phyloP scores from a whole-genome alignment of 495 filamentous ascomycete genomes.

The Thermothielavioides terrestris region DNA sequence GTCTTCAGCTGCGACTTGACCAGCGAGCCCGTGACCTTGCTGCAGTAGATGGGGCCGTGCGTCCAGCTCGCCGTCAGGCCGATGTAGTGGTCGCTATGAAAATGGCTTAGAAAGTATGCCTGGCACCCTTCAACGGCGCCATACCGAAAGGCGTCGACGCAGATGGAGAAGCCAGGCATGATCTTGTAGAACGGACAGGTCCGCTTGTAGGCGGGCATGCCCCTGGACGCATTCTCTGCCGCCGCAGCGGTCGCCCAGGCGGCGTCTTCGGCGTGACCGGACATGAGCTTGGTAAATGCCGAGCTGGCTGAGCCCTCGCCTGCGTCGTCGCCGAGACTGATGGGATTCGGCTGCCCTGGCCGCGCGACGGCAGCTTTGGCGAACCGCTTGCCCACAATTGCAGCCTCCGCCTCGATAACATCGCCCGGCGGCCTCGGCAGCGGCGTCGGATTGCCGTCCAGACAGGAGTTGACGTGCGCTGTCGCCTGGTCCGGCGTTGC shows the following conservation, averaged over 20 bases:
- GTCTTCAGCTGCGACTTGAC: conserved; percentile 80
- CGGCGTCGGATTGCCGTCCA: conserved; percentile 67
- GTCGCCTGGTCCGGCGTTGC: conserved; percentile 48
- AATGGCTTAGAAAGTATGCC: conserved; percentile 96
- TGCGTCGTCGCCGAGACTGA: conserved; percentile 37
- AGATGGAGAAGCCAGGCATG: conserved; percentile 81
- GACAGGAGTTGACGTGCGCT: conserved; percentile 86
- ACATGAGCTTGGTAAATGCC: conserved; percentile 89
- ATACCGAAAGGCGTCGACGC: conserved; percentile 94
- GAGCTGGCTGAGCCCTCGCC: conserved; percentile 36
- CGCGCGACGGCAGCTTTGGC: conserved; percentile 60
- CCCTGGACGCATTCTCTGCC: conserved; percentile 63
- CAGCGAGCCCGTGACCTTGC: conserved; percentile 80
- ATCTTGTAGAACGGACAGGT: conserved; percentile 99
- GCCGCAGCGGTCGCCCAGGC: conserved; percentile 87
- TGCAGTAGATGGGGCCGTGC: conserved; percentile 95
- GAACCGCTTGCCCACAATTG: conserved; percentile 45
- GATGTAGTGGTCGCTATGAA: conserved; percentile 95
- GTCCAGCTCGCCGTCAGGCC: conserved; percentile 81
- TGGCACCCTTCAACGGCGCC: conserved; percentile 85
- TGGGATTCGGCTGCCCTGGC: conserved; percentile 70
- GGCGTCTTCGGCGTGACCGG: conserved; percentile 75
- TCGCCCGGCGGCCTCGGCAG: conserved; percentile 22
- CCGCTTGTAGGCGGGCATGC: conserved; percentile 81
- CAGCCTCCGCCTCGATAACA: conserved; percentile 26